phyloP scores from a whole-genome alignment of 495 filamentous ascomycete genomes.

The Pyrenopolyporus hunteri region DNA sequence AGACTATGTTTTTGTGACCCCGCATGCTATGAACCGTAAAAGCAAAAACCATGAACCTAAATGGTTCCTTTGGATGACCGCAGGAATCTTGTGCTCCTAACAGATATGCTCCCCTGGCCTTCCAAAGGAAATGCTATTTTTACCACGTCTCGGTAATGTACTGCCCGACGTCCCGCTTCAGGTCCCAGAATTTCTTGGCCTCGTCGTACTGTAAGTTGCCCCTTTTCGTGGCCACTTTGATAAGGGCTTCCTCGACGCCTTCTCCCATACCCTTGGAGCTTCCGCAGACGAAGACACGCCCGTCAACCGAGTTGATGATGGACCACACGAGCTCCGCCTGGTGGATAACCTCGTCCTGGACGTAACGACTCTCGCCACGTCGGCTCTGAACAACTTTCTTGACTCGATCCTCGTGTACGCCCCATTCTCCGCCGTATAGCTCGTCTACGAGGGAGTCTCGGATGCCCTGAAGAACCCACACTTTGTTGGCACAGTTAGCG shows the following conservation, averaged over 20 bases:
- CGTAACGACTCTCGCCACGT: constrained; percentile 75
- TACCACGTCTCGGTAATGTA: constrained; percentile 83
- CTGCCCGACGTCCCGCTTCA: constrained; percentile 83
- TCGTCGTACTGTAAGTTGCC: constrained; percentile 75
- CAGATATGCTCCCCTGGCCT: no score
- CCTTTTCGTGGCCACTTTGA: constrained; percentile 81
- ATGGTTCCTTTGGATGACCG: no score
- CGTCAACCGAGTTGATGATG: constrained; percentile 91
- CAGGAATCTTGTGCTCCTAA: no score
- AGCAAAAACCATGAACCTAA: no score
- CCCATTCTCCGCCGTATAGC: constrained; percentile 95
- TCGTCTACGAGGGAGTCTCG: constrained; percentile 92
- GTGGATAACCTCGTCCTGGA: constrained; percentile 82
- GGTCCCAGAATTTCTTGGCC: constrained; percentile 76
- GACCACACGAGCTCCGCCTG: constrained; percentile 97
- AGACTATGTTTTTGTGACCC: constrained; percentile 19
- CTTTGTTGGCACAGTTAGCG: constrained; percentile 98
- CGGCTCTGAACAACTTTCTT: constrained; percentile 93
- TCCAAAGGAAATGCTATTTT: not conserved
- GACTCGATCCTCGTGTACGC: constrained; percentile 88
- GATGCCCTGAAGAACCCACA: constrained; percentile 98
- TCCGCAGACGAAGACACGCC: constrained; percentile 93
- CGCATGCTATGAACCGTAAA: constrained; percentile 18
- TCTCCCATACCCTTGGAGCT: constrained; percentile 96
- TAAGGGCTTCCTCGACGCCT: constrained; percentile 82